Evolutionary conservation across 768 basidiomycete genomes (phyloP).

Genomic region (Trametopsis cervina): DNA sequence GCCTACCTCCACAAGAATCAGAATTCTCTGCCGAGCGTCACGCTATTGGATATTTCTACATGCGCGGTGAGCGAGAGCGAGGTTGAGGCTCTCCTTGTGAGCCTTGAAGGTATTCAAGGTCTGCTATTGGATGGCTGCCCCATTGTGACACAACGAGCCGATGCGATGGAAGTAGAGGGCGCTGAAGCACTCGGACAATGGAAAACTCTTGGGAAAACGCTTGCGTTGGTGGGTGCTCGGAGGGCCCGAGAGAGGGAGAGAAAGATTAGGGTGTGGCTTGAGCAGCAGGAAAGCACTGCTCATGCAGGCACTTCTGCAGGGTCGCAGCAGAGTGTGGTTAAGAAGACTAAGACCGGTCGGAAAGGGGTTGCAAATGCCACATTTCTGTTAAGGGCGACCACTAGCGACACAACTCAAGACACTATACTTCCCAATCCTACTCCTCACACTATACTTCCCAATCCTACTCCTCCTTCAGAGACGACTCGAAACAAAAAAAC

Average conservation of each 20-base stretch:
- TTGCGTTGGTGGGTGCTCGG: conserved; percentile 54
- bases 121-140: conserved; percentile 66
- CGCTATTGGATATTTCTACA: conserved; percentile 72
- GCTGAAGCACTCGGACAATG: conserved; percentile 46
- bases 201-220: conserved; percentile 50
- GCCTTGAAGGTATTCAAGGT: conserved; percentile 47
- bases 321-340: neutral
- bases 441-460: neutral
- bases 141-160: conserved; percentile 19
- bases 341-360: conserved; percentile 22
- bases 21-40: conserved; percentile 38
- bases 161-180: conserved; percentile 41
- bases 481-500: neutral
- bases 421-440: neutral
- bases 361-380: conserved; percentile 60
- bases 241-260: conserved; percentile 65
- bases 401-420: no score
- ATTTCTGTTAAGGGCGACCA: conserved; percentile 39
- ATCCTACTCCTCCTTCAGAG: neutral
- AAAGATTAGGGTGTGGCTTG: conserved; percentile 44
- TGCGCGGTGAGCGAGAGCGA: conserved; percentile 49
- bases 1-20: conserved; percentile 21
- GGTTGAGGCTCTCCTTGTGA: conserved; percentile 45
- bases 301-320: neutral
- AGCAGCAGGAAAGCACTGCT: conserved; percentile 17